Conservation (phyloP, 768 basidiomycete species). For the Mycena leptocephala region DNA sequence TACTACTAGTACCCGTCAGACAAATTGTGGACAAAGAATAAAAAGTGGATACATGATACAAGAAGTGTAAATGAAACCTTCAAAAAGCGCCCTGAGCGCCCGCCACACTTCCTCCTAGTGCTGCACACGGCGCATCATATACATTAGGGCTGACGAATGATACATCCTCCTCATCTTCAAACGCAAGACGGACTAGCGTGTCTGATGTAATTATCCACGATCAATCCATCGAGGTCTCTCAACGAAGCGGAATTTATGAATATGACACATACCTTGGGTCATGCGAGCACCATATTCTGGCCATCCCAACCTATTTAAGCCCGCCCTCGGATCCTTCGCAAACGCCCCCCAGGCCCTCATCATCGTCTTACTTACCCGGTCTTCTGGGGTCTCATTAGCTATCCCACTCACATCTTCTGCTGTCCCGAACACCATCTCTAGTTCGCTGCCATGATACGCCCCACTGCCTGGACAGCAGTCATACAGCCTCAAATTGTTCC, state of each 20-base stretch:
- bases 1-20: no score
- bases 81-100: conserved; percentile 23
- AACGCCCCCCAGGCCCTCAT: conserved; percentile 19
- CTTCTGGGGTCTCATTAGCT: neutral
- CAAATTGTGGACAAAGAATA: no score
- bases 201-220: conserved; percentile 1
- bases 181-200: conserved; percentile 21
- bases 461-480: conserved; percentile 24
- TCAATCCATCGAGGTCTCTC: neutral
- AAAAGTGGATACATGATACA: no score
- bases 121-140: conserved; percentile 23
- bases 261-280: neutral
- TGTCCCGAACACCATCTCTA: conserved; percentile 24
- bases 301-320: conserved; percentile 13
- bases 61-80: neutral
- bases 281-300: conserved; percentile 11
- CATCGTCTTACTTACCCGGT: conserved; percentile 17
- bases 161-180: neutral
- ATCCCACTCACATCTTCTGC: conserved; percentile 15
- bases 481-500: conserved; percentile 23
- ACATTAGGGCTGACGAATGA: conserved; percentile 19
- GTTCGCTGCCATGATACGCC: conserved; percentile 25
- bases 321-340: conserved; percentile 20
- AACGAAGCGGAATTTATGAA: neutral
- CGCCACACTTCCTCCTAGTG: conserved; percentile 15